These are phyloP conservation scores for Sanghuangporus weigelae DNA, from an alignment of 1,284 basidiomycete species.

Conservation along the genomic window DNA sequence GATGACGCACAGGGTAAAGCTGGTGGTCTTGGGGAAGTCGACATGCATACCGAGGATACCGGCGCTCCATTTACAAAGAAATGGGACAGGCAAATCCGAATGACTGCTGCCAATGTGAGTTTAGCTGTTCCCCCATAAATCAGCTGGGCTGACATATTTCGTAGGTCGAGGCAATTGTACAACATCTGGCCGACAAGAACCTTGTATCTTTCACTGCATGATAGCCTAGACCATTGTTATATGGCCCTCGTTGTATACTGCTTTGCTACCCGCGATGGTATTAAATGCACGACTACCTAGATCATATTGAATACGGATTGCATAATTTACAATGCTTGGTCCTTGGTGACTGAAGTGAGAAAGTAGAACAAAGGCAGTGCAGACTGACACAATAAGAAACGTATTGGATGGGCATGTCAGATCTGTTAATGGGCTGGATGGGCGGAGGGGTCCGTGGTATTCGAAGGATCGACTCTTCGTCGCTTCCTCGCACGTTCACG, in stretches of 20 bases:
- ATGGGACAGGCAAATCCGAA: slow-evolving; percentile 87
- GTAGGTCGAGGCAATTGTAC: slow-evolving; percentile 78
- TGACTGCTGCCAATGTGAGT: slow-evolving; percentile 77
- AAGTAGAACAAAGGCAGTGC: background rate
- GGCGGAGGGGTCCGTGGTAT: slow-evolving; percentile 5
- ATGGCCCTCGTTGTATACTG: background rate
- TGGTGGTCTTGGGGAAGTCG: slow-evolving; percentile 84
- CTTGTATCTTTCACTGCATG: slow-evolving; percentile 41
- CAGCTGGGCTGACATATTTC: background rate
- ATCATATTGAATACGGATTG: slow-evolving; percentile 19
- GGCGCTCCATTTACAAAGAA: slow-evolving; percentile 85
- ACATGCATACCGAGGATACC: slow-evolving; percentile 78
- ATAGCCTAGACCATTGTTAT: background rate
- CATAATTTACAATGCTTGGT: slow-evolving; percentile 14
- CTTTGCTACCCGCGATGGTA: background rate
- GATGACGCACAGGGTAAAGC: slow-evolving; percentile 90
- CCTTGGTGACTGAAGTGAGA: background rate
- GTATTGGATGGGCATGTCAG: background rate
- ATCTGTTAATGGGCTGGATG: background rate
- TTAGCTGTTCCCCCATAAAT: background rate
- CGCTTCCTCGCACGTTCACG: slow-evolving; percentile 76
- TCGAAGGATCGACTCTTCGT: slow-evolving; percentile 41
- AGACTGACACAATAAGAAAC: slow-evolving; percentile 9
- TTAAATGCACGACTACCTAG: slow-evolving; percentile 18
- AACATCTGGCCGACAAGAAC: slow-evolving; percentile 67